A percentile compares a stretch with the other conserved stretches of the same genome.
Conservation (phyloP, 805 yeast species). For the Pichia manshurica region DNA sequence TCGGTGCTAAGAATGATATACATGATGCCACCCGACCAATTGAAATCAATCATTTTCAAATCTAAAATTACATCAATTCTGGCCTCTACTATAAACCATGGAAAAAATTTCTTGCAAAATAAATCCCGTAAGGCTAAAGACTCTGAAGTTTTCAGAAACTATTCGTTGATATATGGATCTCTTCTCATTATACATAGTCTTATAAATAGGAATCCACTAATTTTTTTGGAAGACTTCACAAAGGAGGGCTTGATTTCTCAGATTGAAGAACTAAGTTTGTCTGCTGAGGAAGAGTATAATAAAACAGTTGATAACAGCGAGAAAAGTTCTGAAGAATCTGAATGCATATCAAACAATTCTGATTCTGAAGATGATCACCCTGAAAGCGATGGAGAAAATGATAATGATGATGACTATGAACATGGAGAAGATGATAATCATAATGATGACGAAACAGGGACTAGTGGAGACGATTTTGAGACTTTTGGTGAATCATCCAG, state of each 20-base stretch:
- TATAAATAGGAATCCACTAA: conserved; percentile 37
- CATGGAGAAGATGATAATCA: conserved; percentile 21
- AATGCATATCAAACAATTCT: not conserved
- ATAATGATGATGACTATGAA: conserved; percentile 18
- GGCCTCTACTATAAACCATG: conserved; percentile 58
- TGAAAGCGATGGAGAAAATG: conserved; percentile 16
- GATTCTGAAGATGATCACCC: conserved; percentile 16
- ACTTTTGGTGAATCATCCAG: not conserved
- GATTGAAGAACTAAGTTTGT: conserved; percentile 19
- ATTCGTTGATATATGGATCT: conserved; percentile 45
- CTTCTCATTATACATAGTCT: conserved; percentile 43
- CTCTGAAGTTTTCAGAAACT: conserved; percentile 24
- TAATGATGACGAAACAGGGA: conserved; percentile 15
- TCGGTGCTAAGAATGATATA: conserved; percentile 48
- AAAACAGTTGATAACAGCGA: not conserved
- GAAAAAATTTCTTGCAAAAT: conserved; percentile 28
- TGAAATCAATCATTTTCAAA: conserved; percentile 29
- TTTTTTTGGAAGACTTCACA: conserved; percentile 46
- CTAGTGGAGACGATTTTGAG: conserved; percentile 23
- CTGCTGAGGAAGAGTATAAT: conserved; percentile 15
- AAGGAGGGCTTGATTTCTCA: conserved; percentile 70
- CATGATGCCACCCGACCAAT: conserved; percentile 31
- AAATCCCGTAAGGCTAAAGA: not conserved
- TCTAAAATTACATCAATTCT: conserved; percentile 43
- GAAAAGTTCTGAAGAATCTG: not conserved